phyloP scores from a whole-genome alignment of 2,329 filamentous ascomycete species.

The Didymella pomorum region DNA sequence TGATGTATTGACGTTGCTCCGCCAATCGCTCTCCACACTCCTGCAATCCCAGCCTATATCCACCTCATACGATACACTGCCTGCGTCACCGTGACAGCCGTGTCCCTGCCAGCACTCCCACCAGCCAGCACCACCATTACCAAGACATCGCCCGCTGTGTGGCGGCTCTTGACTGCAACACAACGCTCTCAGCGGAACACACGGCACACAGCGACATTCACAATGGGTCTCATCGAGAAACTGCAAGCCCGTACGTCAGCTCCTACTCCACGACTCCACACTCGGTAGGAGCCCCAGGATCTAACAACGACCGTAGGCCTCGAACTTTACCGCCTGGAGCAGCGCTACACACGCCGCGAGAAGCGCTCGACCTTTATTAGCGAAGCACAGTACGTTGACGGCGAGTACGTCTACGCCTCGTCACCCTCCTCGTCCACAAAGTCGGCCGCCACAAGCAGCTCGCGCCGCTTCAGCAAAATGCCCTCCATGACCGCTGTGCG shows the following conservation, averaged over 20 bases:
- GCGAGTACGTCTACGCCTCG: conserved; percentile 83
- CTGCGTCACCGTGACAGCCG: conserved; percentile 37
- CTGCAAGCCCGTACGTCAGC: conserved; percentile 50
- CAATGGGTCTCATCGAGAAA: conserved; percentile 52
- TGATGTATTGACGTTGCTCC: conserved; percentile 7
- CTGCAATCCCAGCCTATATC: conserved; percentile 4
- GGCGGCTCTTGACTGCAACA: conserved; percentile 18
- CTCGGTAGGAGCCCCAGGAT: conserved; percentile 4
- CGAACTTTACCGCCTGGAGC: conserved; percentile 93
- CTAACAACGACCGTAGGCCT: conserved; percentile 59
- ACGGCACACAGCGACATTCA: conserved; percentile 25
- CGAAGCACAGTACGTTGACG: conserved; percentile 91
- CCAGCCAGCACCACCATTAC: conserved; percentile 27
- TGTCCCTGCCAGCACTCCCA: conserved; percentile 25
- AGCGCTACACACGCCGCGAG: conserved; percentile 91
- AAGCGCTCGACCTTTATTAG: conserved; percentile 89
- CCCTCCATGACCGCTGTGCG: conserved; percentile 43
- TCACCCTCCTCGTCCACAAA: conserved; percentile 46
- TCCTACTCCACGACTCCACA: conserved; percentile 6
- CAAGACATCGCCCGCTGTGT: conserved; percentile 23
- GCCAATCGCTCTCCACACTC: conserved; percentile 6
- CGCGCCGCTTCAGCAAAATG: conserved; percentile 47
- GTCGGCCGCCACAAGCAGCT: conserved; percentile 32
- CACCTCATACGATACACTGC: conserved; percentile 23
- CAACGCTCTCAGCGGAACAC: conserved; percentile 19